Base-by-base conservation (phyloP, 441 rosid species). In the Biscutella laevigata region DNA sequence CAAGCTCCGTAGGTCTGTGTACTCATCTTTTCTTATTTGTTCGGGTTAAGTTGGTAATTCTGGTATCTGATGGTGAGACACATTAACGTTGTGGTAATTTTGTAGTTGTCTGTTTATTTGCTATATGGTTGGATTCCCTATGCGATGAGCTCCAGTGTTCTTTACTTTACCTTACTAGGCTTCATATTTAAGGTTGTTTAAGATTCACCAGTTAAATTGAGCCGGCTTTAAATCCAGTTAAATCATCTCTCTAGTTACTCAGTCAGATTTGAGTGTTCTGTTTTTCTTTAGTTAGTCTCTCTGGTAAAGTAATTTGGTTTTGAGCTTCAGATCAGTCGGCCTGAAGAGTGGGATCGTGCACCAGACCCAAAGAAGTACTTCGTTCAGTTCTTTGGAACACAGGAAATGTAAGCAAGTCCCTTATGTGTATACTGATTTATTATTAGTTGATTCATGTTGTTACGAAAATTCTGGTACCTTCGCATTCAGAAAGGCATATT, bases 351-450 rank as follows among this genome's bases (percentile, higher is more conserved):
- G 89, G 67, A 85, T 34, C 74, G 64, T 61, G 71, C 55, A 11
- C 81, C 84, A 42, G 98, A 94, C 61, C 83, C 95, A 41, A 90
- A 78, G 78, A 94, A 90, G 69, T 70, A 78, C 63, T 90, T 94
- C 72, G 98, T 94, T 55, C 74, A 77, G 34, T 94, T 89, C 77
- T 94, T 87, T 64, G 96, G 99, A 68, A 89, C 99, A n/a, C 63
- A 83, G 69, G 97, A 94, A 78, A 89, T 94, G 97, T 94, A 72
- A 83, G 97, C 79, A 35, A 15, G 14, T 13, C 61, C 22, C 35
- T 52, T 52, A 26, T 47, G 25, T 46, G 36, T 41, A 48, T 27
- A 38, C 1, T 15, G 24, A 56, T 24, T 40, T 36, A n/a, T 27
- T 1, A 17, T 24, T 29, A 36, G 7, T 29, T 45, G 30, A 48